Conservation (phyloP, 2,329 filamentous ascomycete species). For the Fusarium albidum region DNA sequence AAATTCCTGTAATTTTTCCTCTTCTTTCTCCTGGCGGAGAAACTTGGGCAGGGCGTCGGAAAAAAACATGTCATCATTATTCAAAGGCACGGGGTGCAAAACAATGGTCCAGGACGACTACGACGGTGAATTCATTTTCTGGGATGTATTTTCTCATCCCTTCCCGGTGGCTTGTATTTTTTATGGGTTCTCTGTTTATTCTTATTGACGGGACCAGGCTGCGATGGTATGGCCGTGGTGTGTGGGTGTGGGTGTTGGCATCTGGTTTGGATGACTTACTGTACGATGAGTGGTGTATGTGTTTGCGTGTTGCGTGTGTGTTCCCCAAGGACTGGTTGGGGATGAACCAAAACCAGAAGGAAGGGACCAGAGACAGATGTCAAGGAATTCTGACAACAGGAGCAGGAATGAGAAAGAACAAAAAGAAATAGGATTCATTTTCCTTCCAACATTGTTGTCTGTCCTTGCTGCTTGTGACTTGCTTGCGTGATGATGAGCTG, state of each 20-base stretch:
- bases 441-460: slow-evolving; percentile 11
- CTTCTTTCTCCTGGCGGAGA: slow-evolving; percentile 11
- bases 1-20: slow-evolving; percentile 7
- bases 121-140: slow-evolving; percentile 9
- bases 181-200: slow-evolving; percentile 26
- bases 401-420: slow-evolving; percentile 27
- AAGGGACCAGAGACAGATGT: too few species aligned
- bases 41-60: slow-evolving; percentile 9
- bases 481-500: not conserved
- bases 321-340: slow-evolving; percentile 24
- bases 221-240: slow-evolving; percentile 4
- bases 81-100: slow-evolving; percentile 14
- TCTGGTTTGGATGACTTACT: slow-evolving; percentile 15
- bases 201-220: slow-evolving; percentile 10
- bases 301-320: slow-evolving; percentile 8
- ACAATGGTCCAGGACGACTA: slow-evolving; percentile 19
- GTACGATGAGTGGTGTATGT: slow-evolving; percentile 27
- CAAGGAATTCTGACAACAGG: slow-evolving; percentile 26
- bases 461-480: not conserved
- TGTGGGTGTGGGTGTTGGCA: slow-evolving; percentile 13
- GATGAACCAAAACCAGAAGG: slow-evolving; percentile 9
- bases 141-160: slow-evolving; percentile 6
- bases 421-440: slow-evolving; percentile 27
- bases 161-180: slow-evolving; percentile 1
- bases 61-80: slow-evolving; percentile 18